A percentile compares a stretch with the other conserved stretches of the same genome.
phyloP scores from a whole-genome alignment of 1,284 basidiomycete species.

The Bondarzewia mesenterica region DNA sequence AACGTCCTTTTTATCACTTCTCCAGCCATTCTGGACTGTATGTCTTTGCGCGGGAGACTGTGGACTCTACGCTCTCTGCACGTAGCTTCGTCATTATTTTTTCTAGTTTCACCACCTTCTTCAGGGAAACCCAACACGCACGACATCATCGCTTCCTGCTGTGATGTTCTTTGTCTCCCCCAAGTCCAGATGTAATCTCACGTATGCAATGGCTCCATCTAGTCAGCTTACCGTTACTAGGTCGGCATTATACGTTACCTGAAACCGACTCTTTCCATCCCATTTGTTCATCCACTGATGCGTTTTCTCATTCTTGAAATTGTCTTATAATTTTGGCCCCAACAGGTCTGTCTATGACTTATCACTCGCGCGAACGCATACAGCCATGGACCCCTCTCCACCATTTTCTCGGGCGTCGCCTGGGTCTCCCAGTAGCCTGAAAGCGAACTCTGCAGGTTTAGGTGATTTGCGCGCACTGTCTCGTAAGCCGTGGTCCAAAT shows the following conservation, averaged over 20 bases:
- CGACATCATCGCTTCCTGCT: no score
- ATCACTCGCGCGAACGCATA: slow-evolving; percentile 37
- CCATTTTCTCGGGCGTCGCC: slow-evolving; percentile 32
- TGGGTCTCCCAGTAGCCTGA: slow-evolving; percentile 12
- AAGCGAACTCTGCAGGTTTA: slow-evolving; percentile 27
- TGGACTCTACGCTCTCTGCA: neutral
- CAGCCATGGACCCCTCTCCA: slow-evolving; percentile 36
- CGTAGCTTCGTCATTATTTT: neutral
- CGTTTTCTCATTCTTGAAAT: neutral
- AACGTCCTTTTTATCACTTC: slow-evolving; percentile 2
- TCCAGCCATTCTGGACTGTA: no score
- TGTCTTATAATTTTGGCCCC: slow-evolving; percentile 12
- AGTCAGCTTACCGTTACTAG: no score
- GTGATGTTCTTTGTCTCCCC: no score
- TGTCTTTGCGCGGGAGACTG: no score
- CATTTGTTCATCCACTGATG: no score
- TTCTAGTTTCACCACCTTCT: neutral
- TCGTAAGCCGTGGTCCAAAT: slow-evolving; percentile 66
- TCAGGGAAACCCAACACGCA: no score
- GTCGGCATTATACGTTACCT: no score
- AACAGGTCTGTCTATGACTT: slow-evolving; percentile 63
- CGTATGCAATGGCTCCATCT: no score
- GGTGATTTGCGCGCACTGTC: slow-evolving; percentile 66
- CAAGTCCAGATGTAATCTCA: no score
- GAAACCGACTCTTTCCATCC: no score